Evolutionary conservation across 164 flowering plant species (phyloP), one percentile per base, ranked within the genome.

Genomic region (Nelumbo lutea): DNA sequence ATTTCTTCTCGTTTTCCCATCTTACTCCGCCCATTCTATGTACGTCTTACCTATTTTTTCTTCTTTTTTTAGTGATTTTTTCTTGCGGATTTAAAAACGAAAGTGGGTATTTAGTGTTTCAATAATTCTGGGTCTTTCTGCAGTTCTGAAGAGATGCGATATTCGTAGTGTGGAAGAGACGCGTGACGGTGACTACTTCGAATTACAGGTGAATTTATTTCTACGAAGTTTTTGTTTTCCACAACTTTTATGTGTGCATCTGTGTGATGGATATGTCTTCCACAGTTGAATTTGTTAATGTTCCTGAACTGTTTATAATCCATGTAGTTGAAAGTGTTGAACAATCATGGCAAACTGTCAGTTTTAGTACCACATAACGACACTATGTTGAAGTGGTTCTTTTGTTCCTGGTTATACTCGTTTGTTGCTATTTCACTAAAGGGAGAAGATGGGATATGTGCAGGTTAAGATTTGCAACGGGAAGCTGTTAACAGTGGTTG

Each of bases 401-500:
- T 15, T 52, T 10, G 11, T 52, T 9, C 57, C 3, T 52, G 10
- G 57, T 9, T 52, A 10, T 2, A 15, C 57, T 9, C 14, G n/a
- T 10, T 10, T 52, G 14, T 52, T 52, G 27, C 14, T 9, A 7
- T 2, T 10, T 52, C 15, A 52, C 57, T 52, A 3, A 52, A 15
- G 57, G 57, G 15, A 70, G 43, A 1, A 10, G 11, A 3, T 39
- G 8, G 51, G 45, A 14, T 5, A 46, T 46, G 47, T 79, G 80
- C 81, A 94, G 98, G 83, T 90, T 66, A 94, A 90, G 75, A 87
- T 94, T 57, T 91, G 96, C 84, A 94, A 91, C 66, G 98, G 97
- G 77, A 94, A 94, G 83, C 67, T 81, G 44, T 74, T 91, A 41
- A 83, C 82, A 58, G 87, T 90, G 59, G 87, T 84, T 70, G 96